Evolutionary conservation across 2,329 filamentous ascomycete genomes (phyloP), one percentile per base, ranked within the genome.

Genomic region (Cadophora luteo-olivacea): DNA sequence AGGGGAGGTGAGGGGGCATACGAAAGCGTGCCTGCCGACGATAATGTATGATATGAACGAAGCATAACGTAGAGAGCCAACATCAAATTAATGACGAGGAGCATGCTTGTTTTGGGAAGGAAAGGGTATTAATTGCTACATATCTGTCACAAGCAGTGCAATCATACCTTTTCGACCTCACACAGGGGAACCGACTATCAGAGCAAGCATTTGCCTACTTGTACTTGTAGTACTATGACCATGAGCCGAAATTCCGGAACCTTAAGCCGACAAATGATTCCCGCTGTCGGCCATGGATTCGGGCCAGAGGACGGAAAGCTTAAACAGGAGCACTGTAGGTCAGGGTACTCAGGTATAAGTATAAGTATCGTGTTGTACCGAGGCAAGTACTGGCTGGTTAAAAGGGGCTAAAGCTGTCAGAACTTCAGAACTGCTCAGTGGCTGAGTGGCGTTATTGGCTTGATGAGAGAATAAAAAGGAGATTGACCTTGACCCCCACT

Each of bases 1-100:
- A 69, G 70, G 29, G 72, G 66, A 24, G 71, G 70, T 25, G 72
- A 54, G 16, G 73, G 64, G 8, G 68, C 57, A n/a, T 77, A 77
- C 65, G 75, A 77, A 69, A 75, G 72, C 61, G 72, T 77, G 11
- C 72, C 72, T 7, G 71, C 66, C 52, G 75, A 77, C 68, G 74
- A 76, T 61, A 71, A 60, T 71, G 75, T 77, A 72, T 77, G 68
- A 69, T 45, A 38, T 41, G 55, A 38, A 64, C 19, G 49, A 38
- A 38, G 32, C 14, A 45, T 38, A 57, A 55, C 24, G 19, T 32
- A 64, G 24, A 48, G 45, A 25, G 14, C 36, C 11, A 4, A 58
- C 38, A 58, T 58, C n/a, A 19, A 58, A 16, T 58, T 41, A 45
- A 60, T 60, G 33, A 60, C n/a, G 9, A 45, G 3, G n/a, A 22